Evolutionary conservation across 2,329 filamentous ascomycete species (phyloP), one percentile per base, ranked within the genome.

Genomic region (Arthrobotrys sinensis): DNA sequence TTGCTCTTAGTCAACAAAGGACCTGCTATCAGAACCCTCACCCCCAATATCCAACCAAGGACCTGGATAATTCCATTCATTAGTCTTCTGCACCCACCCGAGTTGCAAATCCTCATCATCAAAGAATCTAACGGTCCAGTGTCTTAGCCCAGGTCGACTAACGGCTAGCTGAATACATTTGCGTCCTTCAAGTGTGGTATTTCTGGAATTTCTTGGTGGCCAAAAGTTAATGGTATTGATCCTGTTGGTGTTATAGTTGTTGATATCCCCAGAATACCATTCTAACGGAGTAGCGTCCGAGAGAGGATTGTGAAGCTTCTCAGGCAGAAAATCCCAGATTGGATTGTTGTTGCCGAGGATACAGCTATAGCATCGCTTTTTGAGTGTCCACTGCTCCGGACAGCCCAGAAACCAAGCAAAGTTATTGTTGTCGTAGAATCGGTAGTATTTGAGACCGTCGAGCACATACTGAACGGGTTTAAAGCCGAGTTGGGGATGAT

Each of bases 401-500:
- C 53, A 57, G 19, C 53, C 32, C 4, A 57, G 32, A 28, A 57
- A 57, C 53, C 53, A 57, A 12, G 53, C 53, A 14, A 57, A 57
- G 28, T 57, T 36, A 24, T 57, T 57, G 53, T 28, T 40, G 21
- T 57, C 53, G 14, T 57, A 57, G 12, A 57, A 57, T 38, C 32
- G 12, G 19, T 50, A 50, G 21, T 28, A 50, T 14, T 11, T 28
- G n/a, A 62, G 19, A 7, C 34, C 55, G 10, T 43, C 34, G 21
- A 62, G 34, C 28, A 28, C 19, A 16, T 62, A 62, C 21, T n/a
- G 19, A 11, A 62, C 55, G 2, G 55, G 55, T 28, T 50, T 62
- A 6, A 40, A 43, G 7, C 32, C 55, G 16, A 62, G 36, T 11
- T 40, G 12, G 8, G 55, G 55, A n/a, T 62, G 32, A 10, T 62